phyloP scores from a whole-genome alignment of 1,284 basidiomycete species.

The Apiotrichum mycotoxinovorans region DNA sequence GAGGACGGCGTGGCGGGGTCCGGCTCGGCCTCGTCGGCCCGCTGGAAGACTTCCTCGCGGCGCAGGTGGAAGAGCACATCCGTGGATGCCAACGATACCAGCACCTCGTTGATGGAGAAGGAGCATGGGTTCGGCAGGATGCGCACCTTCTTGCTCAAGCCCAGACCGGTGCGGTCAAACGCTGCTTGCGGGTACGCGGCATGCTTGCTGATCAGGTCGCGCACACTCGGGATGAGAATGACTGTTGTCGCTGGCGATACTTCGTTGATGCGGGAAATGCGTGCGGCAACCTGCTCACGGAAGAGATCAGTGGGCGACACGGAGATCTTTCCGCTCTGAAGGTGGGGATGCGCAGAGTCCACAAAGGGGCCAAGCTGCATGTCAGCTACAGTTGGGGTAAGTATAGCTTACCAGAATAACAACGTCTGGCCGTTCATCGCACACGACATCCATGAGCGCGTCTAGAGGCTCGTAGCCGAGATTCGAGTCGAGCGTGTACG shows the following conservation, averaged over 20 bases:
- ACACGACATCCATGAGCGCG: constrained; percentile 59
- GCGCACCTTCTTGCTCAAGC: constrained; percentile 60
- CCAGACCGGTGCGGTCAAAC: constrained; percentile 54
- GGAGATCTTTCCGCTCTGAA: constrained; percentile 69
- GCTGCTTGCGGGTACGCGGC: constrained; percentile 83
- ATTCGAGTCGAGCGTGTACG: constrained; percentile 74
- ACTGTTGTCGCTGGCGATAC: constrained; percentile 65
- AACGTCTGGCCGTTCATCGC: constrained; percentile 65
- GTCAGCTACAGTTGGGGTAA: constrained; percentile 2
- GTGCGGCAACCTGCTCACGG: constrained; percentile 60
- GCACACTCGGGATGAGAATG: constrained; percentile 74
- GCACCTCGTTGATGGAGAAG: constrained; percentile 79
- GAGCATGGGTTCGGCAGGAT: constrained; percentile 81
- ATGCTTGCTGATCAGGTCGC: constrained; percentile 75
- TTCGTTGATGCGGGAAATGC: constrained; percentile 61
- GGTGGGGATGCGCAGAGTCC: constrained; percentile 67
- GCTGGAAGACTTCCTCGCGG: constrained; percentile 74
- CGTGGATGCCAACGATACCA: constrained; percentile 72
- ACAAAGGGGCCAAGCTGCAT: constrained; percentile 83
- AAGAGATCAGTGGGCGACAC: constrained; percentile 68
- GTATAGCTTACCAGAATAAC: constrained; percentile 66
- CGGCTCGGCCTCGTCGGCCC: constrained; percentile 63
- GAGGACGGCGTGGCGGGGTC: constrained; percentile 38
- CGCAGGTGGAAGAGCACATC: constrained; percentile 86
- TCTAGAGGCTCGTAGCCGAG: constrained; percentile 69